Conservation (phyloP, 139 green algal genomes). For the Chloropicon primus region DNA sequence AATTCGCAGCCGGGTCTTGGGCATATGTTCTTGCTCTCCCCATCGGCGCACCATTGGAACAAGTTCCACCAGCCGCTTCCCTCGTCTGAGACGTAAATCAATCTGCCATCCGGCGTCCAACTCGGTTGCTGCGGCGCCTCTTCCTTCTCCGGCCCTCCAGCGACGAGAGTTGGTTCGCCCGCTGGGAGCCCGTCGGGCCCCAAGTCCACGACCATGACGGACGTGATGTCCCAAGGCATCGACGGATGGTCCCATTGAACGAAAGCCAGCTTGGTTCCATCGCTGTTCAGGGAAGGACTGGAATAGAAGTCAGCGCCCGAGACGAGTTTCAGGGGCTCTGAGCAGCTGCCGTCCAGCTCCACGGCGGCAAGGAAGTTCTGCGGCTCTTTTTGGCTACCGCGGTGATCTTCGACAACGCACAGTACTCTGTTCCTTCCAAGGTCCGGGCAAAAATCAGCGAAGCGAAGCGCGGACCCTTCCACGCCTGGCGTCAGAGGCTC, state of each 20-base stretch:
- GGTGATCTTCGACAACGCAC: conserved; percentile 37
- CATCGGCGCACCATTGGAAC: conserved; percentile 13
- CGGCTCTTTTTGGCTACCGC: not conserved
- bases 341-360: not conserved
- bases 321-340: conserved; percentile 36
- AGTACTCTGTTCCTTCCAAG: conserved; percentile 26
- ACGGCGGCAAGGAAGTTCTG: conserved; percentile 3
- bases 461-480: conserved; percentile 26
- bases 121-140: conserved; percentile 37
- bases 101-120: conserved; percentile 26
- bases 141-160: conserved; percentile 28
- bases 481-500: conserved; percentile 20
- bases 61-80: conserved; percentile 49
- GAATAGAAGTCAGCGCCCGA: conserved; percentile 50
- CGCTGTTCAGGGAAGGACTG: conserved; percentile 30
- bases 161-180: conserved; percentile 2
- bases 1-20: conserved; percentile 28
- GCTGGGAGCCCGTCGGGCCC: conserved; percentile 10
- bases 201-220: conserved; percentile 35
- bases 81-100: conserved; percentile 40
- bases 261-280: conserved; percentile 46
- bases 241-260: conserved; percentile 55
- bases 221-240: conserved; percentile 59
- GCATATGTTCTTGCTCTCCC: conserved; percentile 10
- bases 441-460: conserved; percentile 38